phyloP scores from a whole-genome alignment of 768 basidiomycete species.

The Pleurotus cornucopiae region DNA sequence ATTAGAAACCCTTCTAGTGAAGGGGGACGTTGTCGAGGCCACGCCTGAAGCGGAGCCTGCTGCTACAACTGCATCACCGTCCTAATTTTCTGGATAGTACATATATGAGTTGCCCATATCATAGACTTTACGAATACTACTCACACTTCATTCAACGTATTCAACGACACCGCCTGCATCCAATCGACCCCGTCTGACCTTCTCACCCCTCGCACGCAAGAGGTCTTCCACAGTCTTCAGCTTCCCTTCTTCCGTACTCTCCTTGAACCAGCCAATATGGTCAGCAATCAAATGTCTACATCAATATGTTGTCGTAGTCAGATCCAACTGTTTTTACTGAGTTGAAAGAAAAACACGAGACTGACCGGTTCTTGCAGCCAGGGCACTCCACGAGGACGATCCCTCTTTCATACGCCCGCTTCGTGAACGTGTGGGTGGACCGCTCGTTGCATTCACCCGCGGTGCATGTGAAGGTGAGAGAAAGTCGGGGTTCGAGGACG shows the following conservation, averaged over 20 bases:
- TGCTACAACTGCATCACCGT: neutral
- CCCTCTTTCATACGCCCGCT: slow-evolving; percentile 79
- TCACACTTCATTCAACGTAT: slow-evolving; percentile 30
- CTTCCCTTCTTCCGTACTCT: slow-evolving; percentile 68
- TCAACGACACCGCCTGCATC: slow-evolving; percentile 55
- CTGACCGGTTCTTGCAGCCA: slow-evolving; percentile 81
- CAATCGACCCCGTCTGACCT: slow-evolving; percentile 48
- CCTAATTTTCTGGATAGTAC: neutral
- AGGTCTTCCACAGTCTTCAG: slow-evolving; percentile 82
- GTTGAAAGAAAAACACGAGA: slow-evolving; percentile 9
- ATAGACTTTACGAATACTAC: neutral
- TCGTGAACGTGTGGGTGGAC: slow-evolving; percentile 86
- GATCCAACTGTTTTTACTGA: slow-evolving; percentile 2
- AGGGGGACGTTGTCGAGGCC: slow-evolving; percentile 66
- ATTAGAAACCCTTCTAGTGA: slow-evolving; percentile 75
- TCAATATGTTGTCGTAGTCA: neutral
- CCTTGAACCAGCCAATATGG: slow-evolving; percentile 90
- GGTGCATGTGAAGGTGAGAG: slow-evolving; percentile 85
- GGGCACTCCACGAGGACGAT: slow-evolving; percentile 93
- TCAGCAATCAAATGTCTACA: slow-evolving; percentile 82
- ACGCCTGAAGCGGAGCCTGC: slow-evolving; percentile 12
- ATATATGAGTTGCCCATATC: neutral
- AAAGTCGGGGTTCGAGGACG: slow-evolving; percentile 53
- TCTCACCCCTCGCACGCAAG: slow-evolving; percentile 74
- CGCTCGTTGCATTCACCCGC: slow-evolving; percentile 66